Evolutionary conservation across 306 rosid species (phyloP).

Genomic region (Mimosa pudica): DNA sequence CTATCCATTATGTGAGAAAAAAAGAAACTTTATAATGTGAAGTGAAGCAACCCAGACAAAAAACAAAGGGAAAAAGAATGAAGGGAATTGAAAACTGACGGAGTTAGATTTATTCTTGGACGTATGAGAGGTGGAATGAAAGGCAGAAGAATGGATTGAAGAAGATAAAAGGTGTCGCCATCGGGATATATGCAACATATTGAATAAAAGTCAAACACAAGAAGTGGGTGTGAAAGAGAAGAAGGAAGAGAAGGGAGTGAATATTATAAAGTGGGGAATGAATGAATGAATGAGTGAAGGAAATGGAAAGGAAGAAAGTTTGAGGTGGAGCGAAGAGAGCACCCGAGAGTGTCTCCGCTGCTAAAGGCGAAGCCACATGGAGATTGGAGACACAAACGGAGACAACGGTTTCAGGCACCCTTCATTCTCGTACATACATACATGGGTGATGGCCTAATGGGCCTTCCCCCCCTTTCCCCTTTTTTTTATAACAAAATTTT

Average conservation of each 20-base stretch:
- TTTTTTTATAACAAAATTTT: too few relatives aligned
- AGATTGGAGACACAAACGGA: too few relatives aligned
- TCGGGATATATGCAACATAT: conserved; percentile 59
- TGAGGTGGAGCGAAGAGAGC: background rate
- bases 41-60: background rate
- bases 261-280: background rate
- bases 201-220: background rate
- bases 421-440: background rate
- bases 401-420: background rate
- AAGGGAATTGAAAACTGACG: conserved; percentile 43
- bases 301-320: background rate
- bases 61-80: background rate
- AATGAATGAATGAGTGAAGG: background rate
- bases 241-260: background rate
- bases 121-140: conserved; percentile 69
- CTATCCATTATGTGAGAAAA: background rate
- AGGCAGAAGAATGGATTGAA: conserved; percentile 45
- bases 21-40: background rate
- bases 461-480: too few relatives aligned
- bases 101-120: conserved; percentile 54
- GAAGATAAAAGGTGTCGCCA: conserved; percentile 51
- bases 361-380: background rate
- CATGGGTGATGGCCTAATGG: too few relatives aligned
- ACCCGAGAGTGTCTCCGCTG: background rate
- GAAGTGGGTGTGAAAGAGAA: background rate